Evolutionary conservation across 2,329 filamentous ascomycete species (phyloP), one percentile per base, ranked within the genome.

Genomic region (Alternaria brassicae): DNA sequence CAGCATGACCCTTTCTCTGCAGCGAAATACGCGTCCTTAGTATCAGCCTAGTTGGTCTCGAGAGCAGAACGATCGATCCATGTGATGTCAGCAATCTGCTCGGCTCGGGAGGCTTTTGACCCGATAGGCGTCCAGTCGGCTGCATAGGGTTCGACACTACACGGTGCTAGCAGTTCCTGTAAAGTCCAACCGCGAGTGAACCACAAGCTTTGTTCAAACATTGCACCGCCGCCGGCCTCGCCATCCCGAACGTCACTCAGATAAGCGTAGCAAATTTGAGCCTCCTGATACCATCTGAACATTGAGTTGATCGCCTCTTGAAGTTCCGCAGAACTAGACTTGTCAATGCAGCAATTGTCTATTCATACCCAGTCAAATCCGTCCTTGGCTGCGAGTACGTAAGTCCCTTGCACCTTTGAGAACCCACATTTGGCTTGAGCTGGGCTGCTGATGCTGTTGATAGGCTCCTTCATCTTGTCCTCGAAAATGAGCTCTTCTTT

Each of bases 341-440:
- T 67, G 50, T 69, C 57, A 50, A 66, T 68, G 40, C 62, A 64
- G 44, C 60, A 67, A 17, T 50, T 67, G 25, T 67, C 65, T 25
- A 65, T 44, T 63, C 61, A 67, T 6, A 53, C 25, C 28, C 40
- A 65, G 5, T 23, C 30, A 23, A 56, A 56, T 3, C 56, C 13
- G 0, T 47, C 3, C 36, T 44, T 48, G 12, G 17, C 3, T 8
- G 44, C 44, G 27, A n/a, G 44, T 13, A 28, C 44, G 44, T 28
- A 48, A 13, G 44, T 48, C 12, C 28, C 44, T 30, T 48, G 44
- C 13, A 48, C 3, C 27, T 48, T 48, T 4, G 27, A 7, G 19
- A 48, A 48, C 0, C n/a, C 44, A 21, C 44, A 13, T 32, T 34
- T 34, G 27, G 44, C 10, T 23, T n/a, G 44, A 17, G 44, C 44